Evolutionary conservation across 305 asterid genomes (phyloP).

Genomic region (Solanum hybrid): DNA sequence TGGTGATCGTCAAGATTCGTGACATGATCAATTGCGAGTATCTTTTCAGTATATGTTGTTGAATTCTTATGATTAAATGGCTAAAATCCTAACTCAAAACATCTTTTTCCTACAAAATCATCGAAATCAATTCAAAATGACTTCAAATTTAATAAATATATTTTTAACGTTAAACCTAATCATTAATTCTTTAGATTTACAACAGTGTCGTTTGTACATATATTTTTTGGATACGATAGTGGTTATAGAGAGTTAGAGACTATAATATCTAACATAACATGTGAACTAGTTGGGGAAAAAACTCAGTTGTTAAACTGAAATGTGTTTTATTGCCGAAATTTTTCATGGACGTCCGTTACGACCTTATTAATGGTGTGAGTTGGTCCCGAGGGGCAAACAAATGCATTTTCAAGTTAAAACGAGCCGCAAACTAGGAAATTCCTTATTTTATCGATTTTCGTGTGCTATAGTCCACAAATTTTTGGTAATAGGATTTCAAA

Average conservation of each 20-base stretch:
- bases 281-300: background rate
- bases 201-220: background rate
- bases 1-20: background rate
- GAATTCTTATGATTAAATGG: background rate
- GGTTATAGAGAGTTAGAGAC: background rate
- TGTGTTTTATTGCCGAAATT: too few relatives aligned
- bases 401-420: too few relatives aligned
- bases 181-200: background rate
- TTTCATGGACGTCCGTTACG: too few relatives aligned
- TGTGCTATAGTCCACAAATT: too few relatives aligned
- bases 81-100: background rate
- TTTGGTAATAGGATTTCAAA: too few relatives aligned
- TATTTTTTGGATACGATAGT: too few relatives aligned
- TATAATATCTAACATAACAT: background rate
- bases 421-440: rapidly evolving
- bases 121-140: background rate
- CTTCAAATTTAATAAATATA: background rate
- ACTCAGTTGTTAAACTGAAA: too few relatives aligned
- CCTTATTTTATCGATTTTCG: too few relatives aligned
- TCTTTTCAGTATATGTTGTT: background rate
- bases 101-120: background rate
- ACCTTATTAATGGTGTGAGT: too few relatives aligned
- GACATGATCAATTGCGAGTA: background rate
- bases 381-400: rapidly evolving
- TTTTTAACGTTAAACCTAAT: background rate